Base-by-base conservation (phyloP, 2,329 filamentous ascomycete genomes). In the Colletotrichum filicis region DNA sequence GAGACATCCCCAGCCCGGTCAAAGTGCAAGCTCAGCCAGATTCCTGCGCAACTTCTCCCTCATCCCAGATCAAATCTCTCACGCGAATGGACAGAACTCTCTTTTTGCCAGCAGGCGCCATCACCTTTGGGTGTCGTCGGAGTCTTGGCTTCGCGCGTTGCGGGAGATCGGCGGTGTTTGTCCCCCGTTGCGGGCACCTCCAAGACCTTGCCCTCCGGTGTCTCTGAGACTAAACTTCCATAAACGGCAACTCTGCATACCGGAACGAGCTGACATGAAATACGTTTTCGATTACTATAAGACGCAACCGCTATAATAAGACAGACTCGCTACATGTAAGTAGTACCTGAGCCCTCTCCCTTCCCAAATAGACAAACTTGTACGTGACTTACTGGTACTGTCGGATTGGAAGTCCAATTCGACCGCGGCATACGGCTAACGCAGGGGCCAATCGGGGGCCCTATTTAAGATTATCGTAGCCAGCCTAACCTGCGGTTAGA, bases 141-240 rank as follows among this genome's bases (percentile, higher is more conserved):
- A n/a, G 57, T 37, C 53, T 49, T 32, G 53, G 59, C 19, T 24
- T 66, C 28, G 49, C 35, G 26, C 37, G 32, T 49, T 35, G 37
- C 46, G 49, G 66, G 55, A 61, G 71, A 73, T 71, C 49, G 52
- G 35, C 66, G n/a, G 14, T 24, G 46, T 8, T 49, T 11, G 19
- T n/a, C n/a, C 35, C 71, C 53, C 19, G 46, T 61, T 71, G 61
- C 66, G 28, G 61, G 12, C 60, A n/a, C 26, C 16, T 35, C 61
- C 70, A 56, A 65, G 46, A 49, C 53, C 5, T 28, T 26, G 11
- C 16, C 53, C 22, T 56, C 22, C 24, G 53, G 24, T 22, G 42
- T 11, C 42, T 49, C 42, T 49, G 53, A 24, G 53, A 28, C 53
- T 22, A 7, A 9, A 49, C 4, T 53, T 19, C 60, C 58, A 59